phyloP scores from a whole-genome alignment of 345 rosid species.

The Psidium guajava region DNA sequence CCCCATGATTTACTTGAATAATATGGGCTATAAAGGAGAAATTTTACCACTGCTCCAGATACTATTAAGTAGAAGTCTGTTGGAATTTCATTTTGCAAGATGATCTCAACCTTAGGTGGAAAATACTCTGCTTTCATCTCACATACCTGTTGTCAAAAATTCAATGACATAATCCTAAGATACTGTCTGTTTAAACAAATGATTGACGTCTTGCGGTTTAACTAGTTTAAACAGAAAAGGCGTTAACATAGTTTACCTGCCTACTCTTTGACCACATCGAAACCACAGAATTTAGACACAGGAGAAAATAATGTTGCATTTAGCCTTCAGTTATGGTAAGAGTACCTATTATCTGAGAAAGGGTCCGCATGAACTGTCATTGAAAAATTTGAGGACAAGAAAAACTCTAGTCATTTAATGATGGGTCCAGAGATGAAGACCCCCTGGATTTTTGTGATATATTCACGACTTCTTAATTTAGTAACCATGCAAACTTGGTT shows the following conservation, averaged over 20 bases:
- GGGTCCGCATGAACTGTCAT: background rate
- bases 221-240: background rate
- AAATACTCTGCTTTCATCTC: slow-evolving; percentile 83
- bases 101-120: slow-evolving; percentile 88
- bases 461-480: background rate
- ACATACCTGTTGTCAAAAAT: slow-evolving; percentile 33
- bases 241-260: background rate
- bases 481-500: background rate
- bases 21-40: background rate
- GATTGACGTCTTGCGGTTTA: background rate
- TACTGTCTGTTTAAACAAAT: background rate
- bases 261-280: background rate
- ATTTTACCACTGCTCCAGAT: slow-evolving; percentile 79
- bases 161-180: background rate
- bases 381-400: background rate
- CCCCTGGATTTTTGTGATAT: background rate
- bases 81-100: slow-evolving; percentile 79
- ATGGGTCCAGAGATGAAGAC: background rate
- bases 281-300: background rate
- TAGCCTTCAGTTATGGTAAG: background rate
- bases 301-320: background rate
- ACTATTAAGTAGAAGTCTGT: slow-evolving; percentile 83
- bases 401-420: background rate
- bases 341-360: background rate
- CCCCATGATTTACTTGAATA: background rate